Percentiles rank a stretch among this genome's conserved stretches.
These are phyloP conservation scores for Saccharomycopsis malanga DNA, from an alignment of 805 yeast genomes.

Conservation along the genomic window DNA sequence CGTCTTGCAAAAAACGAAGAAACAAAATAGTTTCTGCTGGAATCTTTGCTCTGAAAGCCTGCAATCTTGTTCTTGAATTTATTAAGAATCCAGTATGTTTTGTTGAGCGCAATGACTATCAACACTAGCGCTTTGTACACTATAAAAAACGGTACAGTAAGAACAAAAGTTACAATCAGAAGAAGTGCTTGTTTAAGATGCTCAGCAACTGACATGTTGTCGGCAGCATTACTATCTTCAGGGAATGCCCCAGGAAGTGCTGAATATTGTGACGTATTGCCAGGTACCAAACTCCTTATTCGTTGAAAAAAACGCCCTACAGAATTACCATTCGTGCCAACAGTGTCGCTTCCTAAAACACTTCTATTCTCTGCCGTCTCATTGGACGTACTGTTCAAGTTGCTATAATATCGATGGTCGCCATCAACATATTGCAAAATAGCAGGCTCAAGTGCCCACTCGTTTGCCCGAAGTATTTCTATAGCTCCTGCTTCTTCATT, in stretches of 20 bases:
- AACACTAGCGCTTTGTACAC: background rate
- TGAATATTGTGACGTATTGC: no score
- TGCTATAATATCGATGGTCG: background rate
- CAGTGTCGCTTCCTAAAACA: no score
- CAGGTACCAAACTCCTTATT: no score
- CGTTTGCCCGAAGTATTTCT: background rate
- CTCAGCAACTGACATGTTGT: no score
- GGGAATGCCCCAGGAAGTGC: constrained; percentile 1
- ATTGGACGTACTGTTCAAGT: background rate
- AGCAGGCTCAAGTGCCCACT: constrained; percentile 11
- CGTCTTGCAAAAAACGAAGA: no score
- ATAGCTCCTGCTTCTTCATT: background rate
- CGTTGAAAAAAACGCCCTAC: no score
- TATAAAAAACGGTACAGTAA: background rate
- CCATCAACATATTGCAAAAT: constrained; percentile 2
- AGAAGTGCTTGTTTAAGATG: no score
- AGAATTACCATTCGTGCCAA: no score
- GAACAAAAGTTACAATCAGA: background rate
- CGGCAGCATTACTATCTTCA: background rate
- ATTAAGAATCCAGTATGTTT: no score
- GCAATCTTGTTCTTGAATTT: background rate
- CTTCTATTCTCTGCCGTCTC: background rate
- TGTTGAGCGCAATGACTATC: background rate
- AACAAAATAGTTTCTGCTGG: no score
- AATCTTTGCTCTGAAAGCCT: background rate